These are phyloP conservation scores for Ceriops tagal DNA, from an alignment of 345 rosid species.

Conservation along the genomic window DNA sequence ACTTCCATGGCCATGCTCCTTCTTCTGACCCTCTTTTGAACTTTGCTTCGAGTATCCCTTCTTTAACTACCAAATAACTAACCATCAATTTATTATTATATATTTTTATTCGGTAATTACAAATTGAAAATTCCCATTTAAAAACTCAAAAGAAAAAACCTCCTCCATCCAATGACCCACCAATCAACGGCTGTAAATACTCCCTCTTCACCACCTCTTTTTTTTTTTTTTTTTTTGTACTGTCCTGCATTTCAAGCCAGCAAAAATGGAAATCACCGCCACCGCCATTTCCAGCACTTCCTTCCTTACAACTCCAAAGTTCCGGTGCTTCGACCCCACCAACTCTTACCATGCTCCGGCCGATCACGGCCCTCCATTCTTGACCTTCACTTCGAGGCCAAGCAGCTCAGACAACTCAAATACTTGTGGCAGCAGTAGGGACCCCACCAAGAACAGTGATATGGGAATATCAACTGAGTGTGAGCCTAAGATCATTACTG, in stretches of 20 bases:
- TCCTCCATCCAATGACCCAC: no score
- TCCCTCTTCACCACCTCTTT: no score
- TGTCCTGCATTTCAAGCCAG: background rate
- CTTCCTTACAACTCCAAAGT: slow-evolving; percentile 23
- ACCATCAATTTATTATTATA: no score
- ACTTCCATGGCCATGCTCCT: no score
- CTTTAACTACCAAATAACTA: no score
- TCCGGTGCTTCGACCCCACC: slow-evolving; percentile 46
- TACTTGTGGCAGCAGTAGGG: no score
- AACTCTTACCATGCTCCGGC: background rate
- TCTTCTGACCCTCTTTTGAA: no score
- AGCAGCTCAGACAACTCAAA: no score
- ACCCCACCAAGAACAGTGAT: background rate
- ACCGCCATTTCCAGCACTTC: slow-evolving; percentile 31
- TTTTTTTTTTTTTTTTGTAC: background rate
- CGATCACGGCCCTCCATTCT: slow-evolving; percentile 3
- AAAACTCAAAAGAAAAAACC: no score
- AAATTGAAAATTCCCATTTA: no score
- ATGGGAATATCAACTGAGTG: background rate
- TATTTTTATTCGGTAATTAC: no score
- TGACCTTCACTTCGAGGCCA: background rate
- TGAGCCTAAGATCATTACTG: slow-evolving; percentile 33
- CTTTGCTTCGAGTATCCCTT: background rate
- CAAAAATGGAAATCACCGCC: slow-evolving; percentile 24
- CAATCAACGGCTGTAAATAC: slow-evolving; percentile 27